Conservation (phyloP, 495 filamentous ascomycete genomes). For the Lasiosphaeria miniovina region DNA sequence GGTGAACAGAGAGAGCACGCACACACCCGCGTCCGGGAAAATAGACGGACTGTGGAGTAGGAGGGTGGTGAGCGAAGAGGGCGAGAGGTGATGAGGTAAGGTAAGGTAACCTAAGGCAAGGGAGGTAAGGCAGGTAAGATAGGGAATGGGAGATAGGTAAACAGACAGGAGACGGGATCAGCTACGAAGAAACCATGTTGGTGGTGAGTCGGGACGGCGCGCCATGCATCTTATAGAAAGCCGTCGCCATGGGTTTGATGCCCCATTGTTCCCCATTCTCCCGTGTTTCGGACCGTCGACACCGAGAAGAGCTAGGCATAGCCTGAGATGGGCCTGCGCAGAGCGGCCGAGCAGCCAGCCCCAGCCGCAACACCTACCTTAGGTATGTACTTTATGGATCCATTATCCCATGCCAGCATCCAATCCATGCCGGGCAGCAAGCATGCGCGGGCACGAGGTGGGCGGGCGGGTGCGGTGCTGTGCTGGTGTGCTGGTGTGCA, state of each 20-base stretch:
- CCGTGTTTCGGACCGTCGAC: conserved; percentile 48
- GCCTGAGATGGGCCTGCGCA: conserved; percentile 26
- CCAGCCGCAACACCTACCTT: conserved; percentile 1
- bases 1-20: not conserved
- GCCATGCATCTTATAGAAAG: conserved; percentile 26
- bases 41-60: not conserved
- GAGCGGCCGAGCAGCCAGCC: conserved; percentile 15
- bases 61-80: not conserved
- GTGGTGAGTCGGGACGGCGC: not conserved
- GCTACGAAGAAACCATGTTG: not conserved
- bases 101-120: not conserved
- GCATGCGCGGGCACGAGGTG: no score
- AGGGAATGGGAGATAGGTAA: conserved; percentile 4
- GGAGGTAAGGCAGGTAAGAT: not conserved
- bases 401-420: no score
- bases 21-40: not conserved
- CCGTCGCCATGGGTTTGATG: conserved; percentile 23
- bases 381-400: not conserved
- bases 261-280: conserved; percentile 39
- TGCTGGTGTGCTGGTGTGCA: not conserved
- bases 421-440: no score
- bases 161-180: not conserved
- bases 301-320: conserved; percentile 45
- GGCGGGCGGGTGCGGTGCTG: not conserved
- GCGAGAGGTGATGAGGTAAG: not conserved